Evolutionary conservation across 192 early-diverging fungal genomes (phyloP), one percentile per base, ranked within the genome.

Genomic region (Phlyctochytrium arcticum): DNA sequence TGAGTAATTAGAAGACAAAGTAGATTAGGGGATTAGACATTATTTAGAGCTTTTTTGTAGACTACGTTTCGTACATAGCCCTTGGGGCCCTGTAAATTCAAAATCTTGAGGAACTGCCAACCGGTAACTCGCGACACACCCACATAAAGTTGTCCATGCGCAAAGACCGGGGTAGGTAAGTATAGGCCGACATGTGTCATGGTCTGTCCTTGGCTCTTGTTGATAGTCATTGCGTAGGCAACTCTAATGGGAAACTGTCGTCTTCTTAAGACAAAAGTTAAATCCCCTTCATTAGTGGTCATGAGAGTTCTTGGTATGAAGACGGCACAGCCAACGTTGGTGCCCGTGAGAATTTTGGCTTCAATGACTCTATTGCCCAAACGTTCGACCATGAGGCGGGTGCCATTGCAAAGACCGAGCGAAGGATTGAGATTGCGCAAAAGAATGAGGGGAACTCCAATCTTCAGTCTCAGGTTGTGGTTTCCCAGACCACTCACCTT

Each of bases 401-500:
- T n/a, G n/a, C 37, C 37, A n/a, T 42, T 42, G 37, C 37, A n/a
- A n/a, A n/a, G n/a, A n/a, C n/a, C n/a, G n/a, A n/a, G n/a, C n/a
- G n/a, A n/a, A n/a, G n/a, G n/a, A n/a, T 51, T 51, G 49, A 51
- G 10, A 23, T 51, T 51, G 49, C 49, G 49, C 8, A 51, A 24
- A 7, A 51, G 49, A 9, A 51, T 51, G 12, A 51, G 7, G 7
- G 24, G 12, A 24, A 23, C 49, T 8, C 49, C 49, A 51, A 51
- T 23, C 10, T 24, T 19, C 8, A 51, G 49, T 23, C 24, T 10
- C 10, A 51, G 49, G 8, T 24, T 19, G 24, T 51, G 49, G 24
- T 8, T 7, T 8, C 10, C 10, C 24, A 51, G 8, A 17, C 49
- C 49, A 24, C 15, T 10, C 15, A 24, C 10, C 8, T 8, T 51